Base-by-base conservation (phyloP, 352 stramenopile species). In the Pythium phragmitis region DNA sequence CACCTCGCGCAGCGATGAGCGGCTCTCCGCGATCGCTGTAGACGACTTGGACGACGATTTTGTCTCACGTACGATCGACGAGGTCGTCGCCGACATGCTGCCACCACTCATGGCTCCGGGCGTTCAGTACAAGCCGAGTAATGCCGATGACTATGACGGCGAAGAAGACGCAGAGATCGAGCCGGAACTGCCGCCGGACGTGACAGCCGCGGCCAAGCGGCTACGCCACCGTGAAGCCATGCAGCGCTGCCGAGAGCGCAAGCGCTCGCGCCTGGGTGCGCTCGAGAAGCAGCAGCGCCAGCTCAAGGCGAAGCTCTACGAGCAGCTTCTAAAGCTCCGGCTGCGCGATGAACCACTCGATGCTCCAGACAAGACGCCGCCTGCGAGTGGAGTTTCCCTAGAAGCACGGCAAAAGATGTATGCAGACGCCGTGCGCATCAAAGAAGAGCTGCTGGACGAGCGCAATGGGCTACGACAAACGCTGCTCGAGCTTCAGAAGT, bases 191-290 rank as follows among this genome's bases (percentile, higher is more conserved):
- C 39, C 60, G 42, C 45, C 48, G n/a, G 50, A 55, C 7, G 50
- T 16, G 9, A 23, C 39, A 19, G 52, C 30, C 60, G 51, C 60
- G 3, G 30, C 17, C n/a, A 67, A 67, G 65, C 48, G 65, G 0
- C 28, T 59, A n/a, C 65, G 57, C 34, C 65, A 72, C 33, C 65
- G 65, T 13, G 23, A 72, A 41, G 65, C 59, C 43, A 72, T 72
- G 65, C 65, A 67, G 59, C 65, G 55, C 46, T 67, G 59, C 51
- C 46, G 65, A 26, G 58, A 67, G 50, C 65, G 65, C 58, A 72
- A 67, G 54, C 65, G 65, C 28, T 63, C 53, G 42, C 65, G 65
- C 34, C 64, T 72, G 65, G 48, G 36, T 43, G 41, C 45, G 19
- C 41, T 72, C 30, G 50, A 63, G 36, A 56, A 53, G 46, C 19